Percentiles rank a stretch among this genome's conserved stretches.
Conservation (phyloP, 306 rosid species). For the Fagus crenata region DNA sequence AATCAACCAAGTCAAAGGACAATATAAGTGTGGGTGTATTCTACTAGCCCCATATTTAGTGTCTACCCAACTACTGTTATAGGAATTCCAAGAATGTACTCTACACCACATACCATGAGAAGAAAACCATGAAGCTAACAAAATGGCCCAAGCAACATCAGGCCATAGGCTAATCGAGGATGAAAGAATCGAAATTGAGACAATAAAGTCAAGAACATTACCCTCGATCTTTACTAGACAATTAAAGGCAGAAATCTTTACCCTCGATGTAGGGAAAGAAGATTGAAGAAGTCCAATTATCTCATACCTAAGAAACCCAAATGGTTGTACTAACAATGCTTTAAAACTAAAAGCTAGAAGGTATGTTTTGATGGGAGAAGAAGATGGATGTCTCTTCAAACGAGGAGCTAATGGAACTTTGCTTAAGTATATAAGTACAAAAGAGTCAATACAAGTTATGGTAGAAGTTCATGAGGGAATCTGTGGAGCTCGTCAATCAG, state of each 20-base stretch:
- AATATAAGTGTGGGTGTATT: background rate
- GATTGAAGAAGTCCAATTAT: no score
- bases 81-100: no score
- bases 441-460: background rate
- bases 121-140: background rate
- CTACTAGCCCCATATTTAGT: no score
- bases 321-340: no score
- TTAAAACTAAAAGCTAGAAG: no score
- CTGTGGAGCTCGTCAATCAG: background rate
- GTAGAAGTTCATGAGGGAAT: background rate
- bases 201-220: no score
- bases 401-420: background rate
- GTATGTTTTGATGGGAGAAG: background rate
- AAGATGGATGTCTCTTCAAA: background rate
- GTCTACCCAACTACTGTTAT: background rate
- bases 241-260: no score
- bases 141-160: background rate
- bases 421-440: fast-evolving
- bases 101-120: background rate
- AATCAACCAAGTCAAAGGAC: background rate
- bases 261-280: no score
- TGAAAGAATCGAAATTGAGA: no score
- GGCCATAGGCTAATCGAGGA: no score
- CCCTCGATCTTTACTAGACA: no score
- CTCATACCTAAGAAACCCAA: no score